These are phyloP conservation scores for Nannizziopsis arthrosporioides DNA, from an alignment of 2,329 filamentous ascomycete species.

Conservation along the genomic window DNA sequence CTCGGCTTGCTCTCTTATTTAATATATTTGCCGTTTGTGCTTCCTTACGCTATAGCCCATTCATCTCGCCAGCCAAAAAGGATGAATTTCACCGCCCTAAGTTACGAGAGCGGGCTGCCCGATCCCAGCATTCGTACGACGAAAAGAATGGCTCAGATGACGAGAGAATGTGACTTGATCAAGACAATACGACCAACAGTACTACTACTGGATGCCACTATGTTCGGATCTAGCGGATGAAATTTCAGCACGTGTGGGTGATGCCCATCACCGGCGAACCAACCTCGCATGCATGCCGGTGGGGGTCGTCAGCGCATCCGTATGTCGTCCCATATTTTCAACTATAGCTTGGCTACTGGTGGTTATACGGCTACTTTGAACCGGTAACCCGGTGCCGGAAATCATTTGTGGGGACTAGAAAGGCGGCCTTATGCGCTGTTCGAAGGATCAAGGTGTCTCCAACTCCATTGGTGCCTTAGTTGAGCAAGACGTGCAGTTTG, in stretches of 20 bases:
- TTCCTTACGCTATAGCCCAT: slow-evolving; percentile 1
- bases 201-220: slow-evolving; percentile 9
- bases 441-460: not conserved
- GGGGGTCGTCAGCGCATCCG: not conserved
- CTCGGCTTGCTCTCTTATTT: slow-evolving; percentile 3
- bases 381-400: not conserved
- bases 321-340: not conserved
- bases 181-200: slow-evolving; percentile 1
- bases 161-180: slow-evolving; percentile 5
- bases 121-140: slow-evolving; percentile 4
- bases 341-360: not conserved
- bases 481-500: not conserved
- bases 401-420: not conserved
- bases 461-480: not conserved
- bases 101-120: slow-evolving; percentile 6
- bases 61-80: not conserved
- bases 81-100: not conserved
- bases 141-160: slow-evolving; percentile 8
- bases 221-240: slow-evolving; percentile 1
- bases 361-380: not conserved
- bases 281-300: not conserved
- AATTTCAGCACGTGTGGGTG: slow-evolving; percentile 5
- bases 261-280: not conserved
- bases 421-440: slow-evolving; percentile 1
- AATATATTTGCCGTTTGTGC: not conserved